Percentiles rank a stretch among this genome's conserved stretches.
Conservation (phyloP, 2,329 filamentous ascomycete species). For the Alternaria sp. region DNA sequence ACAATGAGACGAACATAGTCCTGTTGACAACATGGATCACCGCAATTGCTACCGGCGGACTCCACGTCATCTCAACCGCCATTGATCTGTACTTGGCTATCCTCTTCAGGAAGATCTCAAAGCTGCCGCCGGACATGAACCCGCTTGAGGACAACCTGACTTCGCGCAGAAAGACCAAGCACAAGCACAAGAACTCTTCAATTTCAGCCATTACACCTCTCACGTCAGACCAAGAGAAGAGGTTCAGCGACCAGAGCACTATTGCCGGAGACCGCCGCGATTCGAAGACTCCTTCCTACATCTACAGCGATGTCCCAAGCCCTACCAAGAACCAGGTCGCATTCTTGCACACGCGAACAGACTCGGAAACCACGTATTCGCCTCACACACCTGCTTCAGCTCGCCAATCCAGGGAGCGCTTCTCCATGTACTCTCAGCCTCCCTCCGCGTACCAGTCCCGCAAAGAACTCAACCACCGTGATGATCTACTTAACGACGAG, state of each 20-base stretch:
- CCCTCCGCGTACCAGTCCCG: slow-evolving; percentile 46
- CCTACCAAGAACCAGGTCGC: slow-evolving; percentile 64
- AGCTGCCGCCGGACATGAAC: slow-evolving; percentile 92
- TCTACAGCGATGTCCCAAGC: slow-evolving; percentile 33
- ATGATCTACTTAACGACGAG: slow-evolving; percentile 36
- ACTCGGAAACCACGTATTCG: slow-evolving; percentile 61
- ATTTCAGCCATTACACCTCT: slow-evolving; percentile 52
- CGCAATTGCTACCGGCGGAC: slow-evolving; percentile 65
- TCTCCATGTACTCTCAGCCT: slow-evolving; percentile 54
- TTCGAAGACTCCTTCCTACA: slow-evolving; percentile 40
- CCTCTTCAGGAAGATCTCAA: slow-evolving; percentile 81
- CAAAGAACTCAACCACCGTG: slow-evolving; percentile 43
- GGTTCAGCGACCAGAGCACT: slow-evolving; percentile 58
- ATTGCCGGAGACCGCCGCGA: slow-evolving; percentile 45
- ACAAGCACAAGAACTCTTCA: slow-evolving; percentile 76
- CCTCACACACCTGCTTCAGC: slow-evolving; percentile 58
- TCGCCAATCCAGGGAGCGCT: slow-evolving; percentile 58
- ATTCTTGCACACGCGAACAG: slow-evolving; percentile 81
- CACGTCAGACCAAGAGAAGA: slow-evolving; percentile 64
- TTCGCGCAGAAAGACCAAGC: slow-evolving; percentile 64
- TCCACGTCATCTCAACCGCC: slow-evolving; percentile 74
- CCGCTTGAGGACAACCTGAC: slow-evolving; percentile 87
- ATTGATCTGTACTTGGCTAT: slow-evolving; percentile 77
- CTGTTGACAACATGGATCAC: slow-evolving; percentile 72
- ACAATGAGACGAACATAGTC: slow-evolving; percentile 64